Conservation (phyloP, 768 basidiomycete species). For the Pleurotus tuoliensis region DNA sequence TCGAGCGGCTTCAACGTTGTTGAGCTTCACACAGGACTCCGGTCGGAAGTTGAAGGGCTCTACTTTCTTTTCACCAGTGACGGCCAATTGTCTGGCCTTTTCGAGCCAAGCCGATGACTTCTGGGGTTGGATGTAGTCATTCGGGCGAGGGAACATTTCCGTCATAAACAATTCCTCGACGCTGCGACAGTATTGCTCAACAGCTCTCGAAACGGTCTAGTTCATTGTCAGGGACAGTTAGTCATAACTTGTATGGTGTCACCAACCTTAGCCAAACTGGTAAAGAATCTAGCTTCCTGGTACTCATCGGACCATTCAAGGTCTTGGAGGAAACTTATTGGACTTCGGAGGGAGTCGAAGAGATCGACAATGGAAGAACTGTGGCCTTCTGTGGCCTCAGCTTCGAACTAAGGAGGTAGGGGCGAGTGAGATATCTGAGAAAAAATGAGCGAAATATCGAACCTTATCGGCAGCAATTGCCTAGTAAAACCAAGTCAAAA, state of each 20-base stretch:
- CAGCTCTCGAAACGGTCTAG: conserved; percentile 88
- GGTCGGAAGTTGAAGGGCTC: conserved; percentile 94
- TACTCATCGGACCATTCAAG: conserved; percentile 91
- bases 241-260: not conserved
- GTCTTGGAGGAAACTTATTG: conserved; percentile 83
- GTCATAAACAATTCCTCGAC: conserved; percentile 87
- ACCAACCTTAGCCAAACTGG: conserved; percentile 79
- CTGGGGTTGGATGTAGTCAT: conserved; percentile 76
- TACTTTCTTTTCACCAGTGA: conserved; percentile 82
- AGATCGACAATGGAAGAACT: conserved; percentile 98
- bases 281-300: conserved; percentile 87
- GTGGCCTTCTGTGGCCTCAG: conserved; percentile 75
- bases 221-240: not conserved
- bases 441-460: conserved; percentile 10
- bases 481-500: conserved; percentile 25
- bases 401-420: conserved; percentile 55
- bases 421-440: not conserved
- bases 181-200: conserved; percentile 87
- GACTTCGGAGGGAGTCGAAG: conserved; percentile 90
- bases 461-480: conserved; percentile 86
- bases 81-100: conserved; percentile 74
- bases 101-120: conserved; percentile 89
- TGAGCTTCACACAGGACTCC: conserved; percentile 94
- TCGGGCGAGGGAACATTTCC: conserved; percentile 90
- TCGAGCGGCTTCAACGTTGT: conserved; percentile 93